Percentiles rank a stretch among this genome's conserved stretches.
phyloP scores from a whole-genome alignment of 176 grass and related monocot genomes.

The Carex parvula region DNA sequence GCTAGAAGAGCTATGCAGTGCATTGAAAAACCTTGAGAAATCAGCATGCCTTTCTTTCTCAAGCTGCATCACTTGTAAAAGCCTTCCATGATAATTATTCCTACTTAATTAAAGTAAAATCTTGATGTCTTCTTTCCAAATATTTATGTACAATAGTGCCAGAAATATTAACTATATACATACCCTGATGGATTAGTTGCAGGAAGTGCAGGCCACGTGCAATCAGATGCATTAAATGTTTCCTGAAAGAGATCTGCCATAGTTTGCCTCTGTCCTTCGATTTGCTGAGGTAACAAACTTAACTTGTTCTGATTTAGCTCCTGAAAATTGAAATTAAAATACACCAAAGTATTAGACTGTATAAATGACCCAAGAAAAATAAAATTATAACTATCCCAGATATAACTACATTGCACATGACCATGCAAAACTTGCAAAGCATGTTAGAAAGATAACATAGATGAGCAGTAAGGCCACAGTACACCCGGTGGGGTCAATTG shows the following conservation, averaged over 20 bases:
- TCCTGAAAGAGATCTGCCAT: conserved; percentile 90
- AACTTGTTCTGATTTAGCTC: conserved; percentile 44
- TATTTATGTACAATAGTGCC: conserved; percentile 17
- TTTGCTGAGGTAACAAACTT: conserved; percentile 28
- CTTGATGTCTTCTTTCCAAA: conserved; percentile 14
- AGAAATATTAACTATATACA: conserved; percentile 22
- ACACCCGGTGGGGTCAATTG: not conserved
- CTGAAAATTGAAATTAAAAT: conserved; percentile 41
- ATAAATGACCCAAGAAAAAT: not conserved
- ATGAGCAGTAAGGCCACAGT: not conserved
- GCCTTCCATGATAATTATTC: conserved; percentile 60
- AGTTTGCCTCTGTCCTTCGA: conserved; percentile 55
- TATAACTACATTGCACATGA: conserved; percentile 11
- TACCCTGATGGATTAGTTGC: conserved; percentile 44
- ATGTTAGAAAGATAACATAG: conserved; percentile 4
- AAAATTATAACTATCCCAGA: not conserved
- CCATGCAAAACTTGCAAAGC: not conserved
- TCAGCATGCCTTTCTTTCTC: conserved; percentile 61
- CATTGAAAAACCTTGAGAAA: conserved; percentile 55
- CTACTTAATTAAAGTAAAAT: conserved; percentile 33
- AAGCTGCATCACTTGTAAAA: conserved; percentile 76
- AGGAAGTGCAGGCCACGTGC: conserved; percentile 26
- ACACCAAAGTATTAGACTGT: not conserved
- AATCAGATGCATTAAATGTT: conserved; percentile 43
- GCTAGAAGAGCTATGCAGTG: conserved; percentile 35